These are phyloP conservation scores for Candida tropicalis DNA, from an alignment of 1,139 yeast genomes.

Conservation along the genomic window DNA sequence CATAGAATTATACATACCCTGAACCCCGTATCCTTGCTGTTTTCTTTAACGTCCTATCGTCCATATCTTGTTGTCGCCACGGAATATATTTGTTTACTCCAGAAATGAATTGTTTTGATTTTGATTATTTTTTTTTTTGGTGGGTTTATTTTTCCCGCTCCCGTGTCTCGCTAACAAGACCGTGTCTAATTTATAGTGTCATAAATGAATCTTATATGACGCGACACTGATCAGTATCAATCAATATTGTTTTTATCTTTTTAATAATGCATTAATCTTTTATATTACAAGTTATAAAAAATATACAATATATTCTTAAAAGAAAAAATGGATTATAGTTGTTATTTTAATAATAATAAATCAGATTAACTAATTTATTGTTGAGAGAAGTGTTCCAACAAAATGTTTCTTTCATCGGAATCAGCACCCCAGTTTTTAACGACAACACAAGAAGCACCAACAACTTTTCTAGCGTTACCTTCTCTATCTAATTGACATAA, in stretches of 20 bases:
- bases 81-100: too few relatives aligned
- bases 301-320: background rate
- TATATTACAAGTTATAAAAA: background rate
- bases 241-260: too few relatives aligned
- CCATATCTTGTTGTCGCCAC: slow-evolving; percentile 7
- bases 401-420: slow-evolving; percentile 96
- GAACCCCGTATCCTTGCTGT: slow-evolving; percentile 43
- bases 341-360: background rate
- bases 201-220: too few relatives aligned
- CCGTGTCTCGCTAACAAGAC: too few relatives aligned
- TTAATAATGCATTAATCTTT: slow-evolving; percentile 2
- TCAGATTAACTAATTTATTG: too few relatives aligned
- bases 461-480: slow-evolving; percentile 99
- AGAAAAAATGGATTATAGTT: background rate
- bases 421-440: slow-evolving; percentile 99
- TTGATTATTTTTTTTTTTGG: background rate
- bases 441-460: slow-evolving; percentile 99
- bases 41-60: slow-evolving; percentile 23
- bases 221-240: too few relatives aligned
- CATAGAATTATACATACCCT: slow-evolving; percentile 33
- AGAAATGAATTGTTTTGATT: slow-evolving; percentile 6
- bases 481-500: slow-evolving; percentile 99
- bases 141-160: too few relatives aligned
- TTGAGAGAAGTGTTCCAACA: slow-evolving; percentile 95
- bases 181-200: too few relatives aligned